These are phyloP conservation scores for Dactylellina cionopaga DNA, from an alignment of 2,329 filamentous ascomycete genomes.

Conservation along the genomic window DNA sequence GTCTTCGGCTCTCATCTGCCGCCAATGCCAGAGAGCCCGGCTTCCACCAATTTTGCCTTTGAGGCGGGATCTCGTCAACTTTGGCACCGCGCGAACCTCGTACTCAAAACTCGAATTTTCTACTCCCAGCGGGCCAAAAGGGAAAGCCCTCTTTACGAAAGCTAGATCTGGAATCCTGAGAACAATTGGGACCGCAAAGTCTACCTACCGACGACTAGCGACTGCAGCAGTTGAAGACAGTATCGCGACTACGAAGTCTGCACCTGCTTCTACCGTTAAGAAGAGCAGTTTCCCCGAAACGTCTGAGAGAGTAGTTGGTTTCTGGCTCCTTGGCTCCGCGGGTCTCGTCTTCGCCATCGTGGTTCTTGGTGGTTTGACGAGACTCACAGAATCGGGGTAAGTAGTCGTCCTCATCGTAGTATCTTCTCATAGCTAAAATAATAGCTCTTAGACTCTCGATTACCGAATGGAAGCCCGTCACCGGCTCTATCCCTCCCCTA, in stretches of 20 bases:
- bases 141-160: neutral
- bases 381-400: constrained; percentile 95
- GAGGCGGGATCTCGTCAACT: constrained; percentile 9
- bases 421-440: neutral
- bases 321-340: constrained; percentile 92
- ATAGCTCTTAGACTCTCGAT: constrained; percentile 95
- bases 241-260: neutral
- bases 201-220: constrained; percentile 19
- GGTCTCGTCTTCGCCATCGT: constrained; percentile 97
- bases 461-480: constrained; percentile 98
- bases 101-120: constrained; percentile 20
- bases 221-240: constrained; percentile 11
- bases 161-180: constrained; percentile 2
- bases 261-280: constrained; percentile 2
- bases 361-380: constrained; percentile 89
- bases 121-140: neutral
- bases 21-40: constrained; percentile 39
- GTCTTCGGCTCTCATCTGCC: constrained; percentile 26
- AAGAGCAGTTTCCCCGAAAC: constrained; percentile 64
- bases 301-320: constrained; percentile 80
- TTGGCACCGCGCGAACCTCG: constrained; percentile 17
- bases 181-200: constrained; percentile 10
- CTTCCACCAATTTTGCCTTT: neutral
- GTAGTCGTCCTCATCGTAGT: constrained; percentile 52
- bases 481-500: constrained; percentile 85